Base-by-base conservation (phyloP, 1,284 basidiomycete species). In the Boletus smithii region DNA sequence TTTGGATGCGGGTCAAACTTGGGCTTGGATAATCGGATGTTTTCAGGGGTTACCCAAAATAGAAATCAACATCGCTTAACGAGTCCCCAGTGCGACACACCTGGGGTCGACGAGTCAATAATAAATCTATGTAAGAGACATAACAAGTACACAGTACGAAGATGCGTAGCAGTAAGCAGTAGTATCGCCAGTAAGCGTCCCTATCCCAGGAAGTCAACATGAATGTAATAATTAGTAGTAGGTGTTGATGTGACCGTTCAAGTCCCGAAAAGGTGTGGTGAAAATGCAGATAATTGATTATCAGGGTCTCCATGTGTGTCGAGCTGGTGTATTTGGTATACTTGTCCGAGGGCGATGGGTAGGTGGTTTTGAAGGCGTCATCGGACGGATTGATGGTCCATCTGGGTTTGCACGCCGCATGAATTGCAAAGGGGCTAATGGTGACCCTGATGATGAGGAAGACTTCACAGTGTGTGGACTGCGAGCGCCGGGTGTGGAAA, bases 401-500 rank as follows among this genome's bases (percentile, higher is more conserved):
- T 73, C 73, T 30, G 59, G 64, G 24, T 76, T 75, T 42, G 73
- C 79, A 30, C 77, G 71, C 41, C 80, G 69, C 54, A 81, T 71
- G 62, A 80, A 81, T 54, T 82, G 80, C 36, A 81, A 59, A 0
- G 80, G 71, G 17, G 75, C 74, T 11, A 82, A 55, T 31, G 79
- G 78, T 1, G 78, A 81, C 5, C 74, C 71, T 6, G 71, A 60
- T 9, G 77, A 73, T n/a, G 77, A 64, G 14, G 71, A 64, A 2
- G 71, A 70, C 49, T 66, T 71, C 40, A 75, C 58, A 1, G 73
- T 75, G 33, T 69, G 69, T 8, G 74, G 73, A 50, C 75, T 79
- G 22, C 61, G 67, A 31, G 73, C 71, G 42, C 63, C 67, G 1
- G 77, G 76, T 0, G 75, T 76, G 18, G 73, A 76, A 14, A 79